These are phyloP conservation scores for Reutealis trisperma DNA, from an alignment of 345 rosid species.

Conservation along the genomic window DNA sequence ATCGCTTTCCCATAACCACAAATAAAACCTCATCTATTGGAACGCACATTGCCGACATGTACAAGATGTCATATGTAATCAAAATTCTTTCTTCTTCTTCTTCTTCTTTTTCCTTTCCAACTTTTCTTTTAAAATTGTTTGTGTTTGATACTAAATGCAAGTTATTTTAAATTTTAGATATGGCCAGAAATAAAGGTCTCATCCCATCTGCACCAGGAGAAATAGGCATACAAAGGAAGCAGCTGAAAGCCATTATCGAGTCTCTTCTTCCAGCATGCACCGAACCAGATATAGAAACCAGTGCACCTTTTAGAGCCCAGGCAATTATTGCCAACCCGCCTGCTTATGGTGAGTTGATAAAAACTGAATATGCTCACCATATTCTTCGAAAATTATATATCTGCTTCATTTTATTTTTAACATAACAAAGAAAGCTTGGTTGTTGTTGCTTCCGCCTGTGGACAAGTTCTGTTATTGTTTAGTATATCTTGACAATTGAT, in stretches of 20 bases:
- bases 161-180: slow-evolving; percentile 47
- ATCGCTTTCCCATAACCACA: neutral
- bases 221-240: slow-evolving; percentile 83
- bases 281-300: slow-evolving; percentile 80
- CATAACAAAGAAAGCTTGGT: neutral
- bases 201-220: slow-evolving; percentile 97
- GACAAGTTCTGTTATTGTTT: neutral
- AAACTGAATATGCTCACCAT: neutral
- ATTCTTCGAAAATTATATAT: neutral
- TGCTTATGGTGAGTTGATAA: slow-evolving; percentile 67
- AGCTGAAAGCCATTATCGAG: slow-evolving; percentile 89
- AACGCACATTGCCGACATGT: neutral
- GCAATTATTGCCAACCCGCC: slow-evolving; percentile 99
- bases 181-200: slow-evolving; percentile 97
- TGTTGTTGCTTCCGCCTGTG: neutral
- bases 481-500: neutral
- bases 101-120: neutral
- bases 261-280: slow-evolving; percentile 96
- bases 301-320: slow-evolving; percentile 77
- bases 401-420: neutral
- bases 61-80: neutral
- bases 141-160: neutral
- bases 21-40: neutral
- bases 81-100: neutral
- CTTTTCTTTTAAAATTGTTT: neutral